Percentiles rank a stretch among this genome's conserved stretches.
phyloP scores from a whole-genome alignment of 2,329 filamentous ascomycete genomes.

The Talaromyces sp. region DNA sequence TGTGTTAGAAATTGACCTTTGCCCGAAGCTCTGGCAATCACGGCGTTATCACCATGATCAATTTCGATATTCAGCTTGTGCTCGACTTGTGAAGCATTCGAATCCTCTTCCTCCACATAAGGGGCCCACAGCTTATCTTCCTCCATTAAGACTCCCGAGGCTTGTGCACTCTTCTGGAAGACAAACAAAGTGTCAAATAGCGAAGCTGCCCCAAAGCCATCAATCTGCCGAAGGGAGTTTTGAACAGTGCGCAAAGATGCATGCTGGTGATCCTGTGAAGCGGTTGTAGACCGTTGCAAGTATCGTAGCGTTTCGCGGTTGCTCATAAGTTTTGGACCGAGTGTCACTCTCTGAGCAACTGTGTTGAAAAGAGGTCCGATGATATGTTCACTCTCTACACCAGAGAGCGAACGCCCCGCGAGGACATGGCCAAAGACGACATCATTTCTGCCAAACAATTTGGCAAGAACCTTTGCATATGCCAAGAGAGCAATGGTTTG shows the following conservation, averaged over 20 bases:
- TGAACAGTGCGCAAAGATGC: constrained; percentile 48
- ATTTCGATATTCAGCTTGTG: constrained; percentile 28
- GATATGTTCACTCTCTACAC: constrained; percentile 34
- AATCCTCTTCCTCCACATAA: constrained; percentile 18
- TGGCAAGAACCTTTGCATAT: constrained; percentile 26
- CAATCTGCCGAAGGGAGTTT: constrained; percentile 39
- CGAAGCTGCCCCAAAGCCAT: constrained; percentile 24
- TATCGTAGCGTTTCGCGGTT: constrained; percentile 32
- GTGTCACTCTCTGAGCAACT: constrained; percentile 31
- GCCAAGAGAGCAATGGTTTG: constrained; percentile 26
- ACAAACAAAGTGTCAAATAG: constrained; percentile 51
- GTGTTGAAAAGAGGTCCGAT: constrained; percentile 39
- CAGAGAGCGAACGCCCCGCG: constrained; percentile 34
- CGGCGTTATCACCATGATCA: constrained; percentile 20
- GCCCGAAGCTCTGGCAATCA: constrained; percentile 19
- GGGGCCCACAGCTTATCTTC: constrained; percentile 19
- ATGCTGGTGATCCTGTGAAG: constrained; percentile 46
- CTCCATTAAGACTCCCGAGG: not conserved
- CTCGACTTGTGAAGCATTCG: constrained; percentile 19
- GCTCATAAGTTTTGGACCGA: constrained; percentile 37
- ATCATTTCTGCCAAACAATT: constrained; percentile 26
- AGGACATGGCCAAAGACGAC: constrained; percentile 39
- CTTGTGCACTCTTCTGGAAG: constrained; percentile 40
- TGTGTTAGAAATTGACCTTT: constrained; percentile 20
- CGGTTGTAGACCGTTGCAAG: constrained; percentile 43